phyloP scores from a whole-genome alignment of 2,329 filamentous ascomycete species.

The Nakataea oryzae region DNA sequence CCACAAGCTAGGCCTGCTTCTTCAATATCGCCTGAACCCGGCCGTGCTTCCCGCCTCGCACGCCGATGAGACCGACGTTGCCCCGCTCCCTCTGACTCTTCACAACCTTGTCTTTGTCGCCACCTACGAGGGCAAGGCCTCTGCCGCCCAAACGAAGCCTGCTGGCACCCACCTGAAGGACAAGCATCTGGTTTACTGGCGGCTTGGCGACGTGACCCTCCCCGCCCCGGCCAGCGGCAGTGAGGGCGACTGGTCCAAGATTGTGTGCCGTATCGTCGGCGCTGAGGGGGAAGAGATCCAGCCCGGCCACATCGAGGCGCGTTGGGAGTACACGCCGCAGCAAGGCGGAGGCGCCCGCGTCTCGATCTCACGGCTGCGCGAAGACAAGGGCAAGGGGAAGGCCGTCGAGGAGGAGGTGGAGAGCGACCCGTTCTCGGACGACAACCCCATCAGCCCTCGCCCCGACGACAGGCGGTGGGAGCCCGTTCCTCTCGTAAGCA shows the following conservation, averaged over 20 bases:
- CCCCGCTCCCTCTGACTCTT: conserved; percentile 22
- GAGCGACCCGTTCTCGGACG: conserved; percentile 64
- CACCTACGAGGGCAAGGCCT: conserved; percentile 59
- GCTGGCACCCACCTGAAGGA: conserved; percentile 70
- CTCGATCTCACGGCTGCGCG: conserved; percentile 46
- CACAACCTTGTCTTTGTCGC: conserved; percentile 69
- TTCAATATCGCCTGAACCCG: conserved; percentile 79
- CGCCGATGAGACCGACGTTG: conserved; percentile 10
- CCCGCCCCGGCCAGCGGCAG: conserved; percentile 19
- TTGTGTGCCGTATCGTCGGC: conserved; percentile 66
- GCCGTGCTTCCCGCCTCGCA: conserved; percentile 12
- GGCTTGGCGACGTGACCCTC: conserved; percentile 63
- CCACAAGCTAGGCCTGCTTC: conserved; percentile 67
- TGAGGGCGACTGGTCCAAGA: conserved; percentile 40
- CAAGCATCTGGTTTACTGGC: conserved; percentile 71
- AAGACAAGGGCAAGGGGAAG: conserved; percentile 40
- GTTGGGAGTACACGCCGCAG: conserved; percentile 24
- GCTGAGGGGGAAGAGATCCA: conserved; percentile 16
- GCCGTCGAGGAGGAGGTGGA: conserved; percentile 31
- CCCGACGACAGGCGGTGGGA: conserved; percentile 42
- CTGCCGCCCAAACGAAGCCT: conserved; percentile 66
- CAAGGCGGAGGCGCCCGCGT: conserved; percentile 81
- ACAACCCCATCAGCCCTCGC: conserved; percentile 20
- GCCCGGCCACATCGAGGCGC: conserved; percentile 70
- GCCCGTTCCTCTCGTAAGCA: conserved; percentile 54